These are phyloP conservation scores for Echites panduratus DNA, from an alignment of 257 asterid genomes.

Conservation along the genomic window DNA sequence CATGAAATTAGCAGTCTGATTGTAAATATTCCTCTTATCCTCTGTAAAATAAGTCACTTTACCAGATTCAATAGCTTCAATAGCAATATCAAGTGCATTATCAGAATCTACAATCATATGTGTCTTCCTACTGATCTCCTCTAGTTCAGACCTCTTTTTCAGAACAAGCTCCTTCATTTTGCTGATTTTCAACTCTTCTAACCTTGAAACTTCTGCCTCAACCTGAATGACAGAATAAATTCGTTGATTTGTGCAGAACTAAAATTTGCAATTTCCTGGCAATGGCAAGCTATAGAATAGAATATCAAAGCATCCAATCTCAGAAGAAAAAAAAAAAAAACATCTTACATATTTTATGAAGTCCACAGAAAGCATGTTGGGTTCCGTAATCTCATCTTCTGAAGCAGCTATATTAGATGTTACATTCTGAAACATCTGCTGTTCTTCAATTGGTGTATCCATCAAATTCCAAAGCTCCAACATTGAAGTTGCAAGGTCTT, in stretches of 20 bases:
- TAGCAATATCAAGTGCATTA: conserved; percentile 46
- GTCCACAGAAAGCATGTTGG: conserved; percentile 72
- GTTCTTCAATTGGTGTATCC: conserved; percentile 97
- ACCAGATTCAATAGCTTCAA: conserved; percentile 94
- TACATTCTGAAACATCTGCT: conserved; percentile 71
- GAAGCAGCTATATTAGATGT: conserved; percentile 86
- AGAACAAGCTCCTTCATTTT: conserved; percentile 96
- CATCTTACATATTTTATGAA: conserved; percentile 60
- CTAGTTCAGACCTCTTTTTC: conserved; percentile 83
- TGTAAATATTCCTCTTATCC: conserved; percentile 4
- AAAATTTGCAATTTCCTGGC: conserved; percentile 3
- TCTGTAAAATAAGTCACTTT: conserved; percentile 11
- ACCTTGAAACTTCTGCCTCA: conserved; percentile 74
- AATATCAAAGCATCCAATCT: conserved; percentile 1
- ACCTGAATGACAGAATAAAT: conserved; percentile 43
- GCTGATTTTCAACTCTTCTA: conserved; percentile 84
- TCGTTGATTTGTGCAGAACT: conserved; percentile 13
- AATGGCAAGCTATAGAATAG: conserved; percentile 3
- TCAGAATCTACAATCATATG: conserved; percentile 68
- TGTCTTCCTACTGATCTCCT: conserved; percentile 77
- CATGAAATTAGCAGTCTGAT: conserved; percentile 19
- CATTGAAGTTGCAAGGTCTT: conserved; percentile 82
- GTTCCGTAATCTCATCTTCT: conserved; percentile 80
- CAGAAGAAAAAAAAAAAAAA: neutral
- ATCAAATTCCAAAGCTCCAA: conserved; percentile 97